These are phyloP conservation scores for Cladosporium sp. DNA, from an alignment of 2,329 filamentous ascomycete species.

Conservation along the genomic window DNA sequence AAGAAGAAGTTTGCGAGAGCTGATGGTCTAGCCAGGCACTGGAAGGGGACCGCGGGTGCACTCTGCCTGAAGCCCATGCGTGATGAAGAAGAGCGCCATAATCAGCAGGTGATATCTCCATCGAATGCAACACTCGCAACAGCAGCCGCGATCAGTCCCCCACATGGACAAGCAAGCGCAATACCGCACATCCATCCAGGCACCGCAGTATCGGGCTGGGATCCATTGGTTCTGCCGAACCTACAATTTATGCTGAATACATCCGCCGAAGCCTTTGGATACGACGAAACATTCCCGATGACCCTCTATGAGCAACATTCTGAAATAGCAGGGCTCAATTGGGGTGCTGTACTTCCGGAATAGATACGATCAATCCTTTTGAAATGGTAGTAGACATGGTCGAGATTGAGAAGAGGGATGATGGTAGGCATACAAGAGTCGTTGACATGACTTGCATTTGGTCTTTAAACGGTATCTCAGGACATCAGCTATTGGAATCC, in stretches of 20 bases:
- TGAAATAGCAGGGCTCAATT: background rate
- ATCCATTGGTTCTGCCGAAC: background rate
- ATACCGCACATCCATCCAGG: background rate
- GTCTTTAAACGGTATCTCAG: too few species aligned
- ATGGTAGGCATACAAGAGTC: too few species aligned
- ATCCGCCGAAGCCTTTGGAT: background rate
- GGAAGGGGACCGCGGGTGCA: background rate
- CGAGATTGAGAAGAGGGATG: too few species aligned
- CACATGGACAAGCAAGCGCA: background rate
- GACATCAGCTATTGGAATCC: too few species aligned
- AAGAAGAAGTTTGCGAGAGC: constrained; percentile 1
- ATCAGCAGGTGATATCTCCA: background rate
- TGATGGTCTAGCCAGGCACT: background rate
- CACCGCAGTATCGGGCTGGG: background rate
- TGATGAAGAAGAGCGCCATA: background rate
- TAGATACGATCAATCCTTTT: background rate
- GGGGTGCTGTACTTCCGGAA: background rate
- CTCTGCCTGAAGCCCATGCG: background rate
- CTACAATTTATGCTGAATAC: too few species aligned
- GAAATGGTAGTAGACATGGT: too few species aligned
- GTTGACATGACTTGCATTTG: too few species aligned
- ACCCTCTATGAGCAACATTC: background rate
- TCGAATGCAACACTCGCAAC: background rate
- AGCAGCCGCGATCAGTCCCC: background rate
- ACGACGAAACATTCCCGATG: background rate